Evolutionary conservation across 768 basidiomycete genomes (phyloP), one percentile per base, ranked within the genome.

Genomic region (Tremella fuciformis): DNA sequence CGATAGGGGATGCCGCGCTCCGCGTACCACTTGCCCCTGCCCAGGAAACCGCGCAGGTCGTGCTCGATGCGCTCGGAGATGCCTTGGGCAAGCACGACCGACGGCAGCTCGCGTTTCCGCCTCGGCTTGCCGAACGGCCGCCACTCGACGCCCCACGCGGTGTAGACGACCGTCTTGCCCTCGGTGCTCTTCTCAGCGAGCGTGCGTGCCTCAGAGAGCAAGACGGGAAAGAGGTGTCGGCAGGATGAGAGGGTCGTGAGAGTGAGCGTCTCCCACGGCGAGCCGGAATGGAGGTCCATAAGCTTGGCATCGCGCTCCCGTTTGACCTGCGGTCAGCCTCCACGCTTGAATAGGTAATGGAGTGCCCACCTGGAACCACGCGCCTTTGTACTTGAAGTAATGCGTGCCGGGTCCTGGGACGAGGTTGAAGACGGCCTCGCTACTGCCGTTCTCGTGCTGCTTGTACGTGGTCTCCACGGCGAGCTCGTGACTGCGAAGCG

Each of bases 1-100:
- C 96, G 86, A 74, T 98, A 99, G 0, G 96, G 96, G 59, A 99
- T 96, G 16, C 94, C 96, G 84, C 96, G 82, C 72, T 97, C 90
- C 34, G 89, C 90, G 77, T 99, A 99, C 96, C 96, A 99, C 67
- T 86, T 83, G 25, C 88, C 84, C 61, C 96, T 81, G 6, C 80
- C 81, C 61, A 98, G 80, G 76, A 99, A 99, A 4, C 86, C 82
- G 60, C 82, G 84, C 42, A 94, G 79, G 73, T 99, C 96, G 7
- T 77, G 70, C 71, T 87, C 85, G n/a, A 99, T 85, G 64, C 81
- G 83, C 78, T 92, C 87, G n/a, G 84, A 82, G n/a, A 92, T 82
- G 2, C 88, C 92, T 24, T 84, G 78, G 44, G 84, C 86, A 7
- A 99, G 81, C 1, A 98, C 88, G 18, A 99, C 96, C 68, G 92